Evolutionary conservation across 306 rosid species (phyloP).

Genomic region (Boehmeria nivea): DNA sequence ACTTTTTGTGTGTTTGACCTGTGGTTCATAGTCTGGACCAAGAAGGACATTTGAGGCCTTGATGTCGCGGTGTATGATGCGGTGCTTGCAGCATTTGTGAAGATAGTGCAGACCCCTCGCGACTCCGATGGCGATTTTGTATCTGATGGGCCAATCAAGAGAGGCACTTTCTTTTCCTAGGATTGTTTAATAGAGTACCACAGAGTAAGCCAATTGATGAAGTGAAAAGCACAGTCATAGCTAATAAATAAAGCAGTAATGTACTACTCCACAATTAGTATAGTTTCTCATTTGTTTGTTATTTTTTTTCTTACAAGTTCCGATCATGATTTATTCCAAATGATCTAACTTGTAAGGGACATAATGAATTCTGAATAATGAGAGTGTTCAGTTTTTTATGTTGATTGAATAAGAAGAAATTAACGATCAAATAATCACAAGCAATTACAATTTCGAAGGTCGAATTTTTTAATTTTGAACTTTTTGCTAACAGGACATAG

Average conservation of each 20-base stretch:
- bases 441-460: too few species aligned
- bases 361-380: too few species aligned
- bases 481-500: too few species aligned
- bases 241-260: neutral
- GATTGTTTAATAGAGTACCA: neutral
- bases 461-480: too few species aligned
- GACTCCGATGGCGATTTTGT: conserved; percentile 73
- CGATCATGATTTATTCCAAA: too few species aligned
- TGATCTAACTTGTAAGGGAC: too few species aligned
- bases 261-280: too few species aligned
- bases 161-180: conserved; percentile 51
- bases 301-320: too few species aligned
- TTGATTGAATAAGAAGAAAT: too few species aligned
- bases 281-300: too few species aligned
- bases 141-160: conserved; percentile 73
- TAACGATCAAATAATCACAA: too few species aligned
- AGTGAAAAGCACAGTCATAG: neutral
- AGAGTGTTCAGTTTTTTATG: too few species aligned
- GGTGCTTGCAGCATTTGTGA: conserved; percentile 75
- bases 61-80: conserved; percentile 91
- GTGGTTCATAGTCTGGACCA: conserved; percentile 87
- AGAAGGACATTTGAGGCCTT: conserved; percentile 96
- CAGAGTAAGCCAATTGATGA: conserved; percentile 6
- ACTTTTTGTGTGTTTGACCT: conserved; percentile 31
- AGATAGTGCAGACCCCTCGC: conserved; percentile 95